Conservation (phyloP, 2,329 filamentous ascomycete species). For the Epichloe uncinata region DNA sequence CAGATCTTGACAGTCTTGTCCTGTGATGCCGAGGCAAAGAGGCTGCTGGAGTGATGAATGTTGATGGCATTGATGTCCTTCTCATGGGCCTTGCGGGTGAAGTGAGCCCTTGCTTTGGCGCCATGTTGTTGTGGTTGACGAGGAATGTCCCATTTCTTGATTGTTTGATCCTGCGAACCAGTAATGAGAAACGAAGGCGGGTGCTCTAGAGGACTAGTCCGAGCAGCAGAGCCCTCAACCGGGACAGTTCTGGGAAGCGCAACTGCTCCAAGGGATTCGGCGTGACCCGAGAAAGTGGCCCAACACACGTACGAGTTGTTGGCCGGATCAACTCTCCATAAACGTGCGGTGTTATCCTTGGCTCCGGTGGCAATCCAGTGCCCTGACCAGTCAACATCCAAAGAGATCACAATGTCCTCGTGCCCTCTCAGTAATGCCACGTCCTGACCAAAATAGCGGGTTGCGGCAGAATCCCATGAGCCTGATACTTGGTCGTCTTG, state of each 20-base stretch:
- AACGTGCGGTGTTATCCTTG: constrained; percentile 86
- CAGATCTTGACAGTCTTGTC: constrained; percentile 96
- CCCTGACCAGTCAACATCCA: constrained; percentile 93
- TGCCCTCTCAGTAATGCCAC: constrained; percentile 78
- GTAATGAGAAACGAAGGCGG: constrained; percentile 79
- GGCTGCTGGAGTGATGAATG: constrained; percentile 55
- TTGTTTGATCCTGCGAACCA: constrained; percentile 86
- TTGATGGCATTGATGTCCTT: constrained; percentile 98
- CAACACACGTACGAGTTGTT: constrained; percentile 67
- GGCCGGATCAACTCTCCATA: constrained; percentile 76
- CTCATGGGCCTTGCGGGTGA: constrained; percentile 90
- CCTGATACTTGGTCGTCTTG: constrained; percentile 11
- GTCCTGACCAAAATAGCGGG: constrained; percentile 76
- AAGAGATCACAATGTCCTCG: constrained; percentile 86
- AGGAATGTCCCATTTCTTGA: constrained; percentile 85
- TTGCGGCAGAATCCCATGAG: constrained; percentile 9
- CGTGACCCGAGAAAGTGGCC: constrained; percentile 77
- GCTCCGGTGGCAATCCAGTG: constrained; percentile 93
- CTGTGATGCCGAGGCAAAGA: constrained; percentile 94
- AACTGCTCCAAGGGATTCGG: constrained; percentile 86
- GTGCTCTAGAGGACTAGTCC: constrained; percentile 59
- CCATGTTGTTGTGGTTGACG: constrained; percentile 31
- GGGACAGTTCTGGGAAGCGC: constrained; percentile 63
- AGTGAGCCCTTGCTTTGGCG: constrained; percentile 51
- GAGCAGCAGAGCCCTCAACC: constrained; percentile 53